A percentile compares a stretch with the other conserved stretches of the same genome.
phyloP scores from a whole-genome alignment of 2,329 filamentous ascomycete species.

The Cercospora sp. region DNA sequence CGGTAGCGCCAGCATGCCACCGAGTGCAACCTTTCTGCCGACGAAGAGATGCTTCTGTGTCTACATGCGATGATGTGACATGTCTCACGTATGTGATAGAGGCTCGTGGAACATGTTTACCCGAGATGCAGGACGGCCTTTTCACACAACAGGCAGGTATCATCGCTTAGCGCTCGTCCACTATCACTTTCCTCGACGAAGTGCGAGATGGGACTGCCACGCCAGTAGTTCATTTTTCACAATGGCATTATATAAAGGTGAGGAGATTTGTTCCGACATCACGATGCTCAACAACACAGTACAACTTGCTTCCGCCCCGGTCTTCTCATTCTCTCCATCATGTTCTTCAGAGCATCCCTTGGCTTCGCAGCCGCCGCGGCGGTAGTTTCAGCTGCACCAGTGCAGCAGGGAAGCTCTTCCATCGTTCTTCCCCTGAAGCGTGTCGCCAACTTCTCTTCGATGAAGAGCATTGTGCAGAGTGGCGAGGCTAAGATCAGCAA shows the following conservation, averaged over 20 bases:
- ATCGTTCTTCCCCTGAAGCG: conserved; percentile 18
- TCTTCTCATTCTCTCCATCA: conserved; percentile 5
- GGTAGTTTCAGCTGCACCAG: conserved; percentile 19
- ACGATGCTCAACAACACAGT: not conserved
- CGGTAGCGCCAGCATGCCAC: not conserved
- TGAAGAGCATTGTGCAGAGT: conserved; percentile 22
- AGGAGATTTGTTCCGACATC: not conserved
- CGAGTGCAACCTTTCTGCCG: not conserved
- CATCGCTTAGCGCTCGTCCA: conserved; percentile 2
- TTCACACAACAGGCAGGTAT: conserved; percentile 13
- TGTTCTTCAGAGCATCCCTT: conserved; percentile 22
- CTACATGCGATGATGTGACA: not conserved
- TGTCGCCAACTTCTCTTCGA: conserved; percentile 16
- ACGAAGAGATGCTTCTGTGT: not conserved
- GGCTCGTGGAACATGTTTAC: not conserved
- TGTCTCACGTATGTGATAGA: not conserved
- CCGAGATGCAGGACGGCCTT: not conserved
- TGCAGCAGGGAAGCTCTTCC: conserved; percentile 11
- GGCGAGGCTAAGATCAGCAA: conserved; percentile 20
- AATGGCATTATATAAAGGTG: not conserved
- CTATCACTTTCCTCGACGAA: not conserved
- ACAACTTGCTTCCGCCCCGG: not conserved
- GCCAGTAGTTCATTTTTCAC: not conserved
- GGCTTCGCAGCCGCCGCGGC: conserved; percentile 22
- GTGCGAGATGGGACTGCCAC: not conserved